Evolutionary conservation across 805 yeast genomes (phyloP), one percentile per base, ranked within the genome.

Genomic region (Zygosaccharomyces pseudorouxii): DNA sequence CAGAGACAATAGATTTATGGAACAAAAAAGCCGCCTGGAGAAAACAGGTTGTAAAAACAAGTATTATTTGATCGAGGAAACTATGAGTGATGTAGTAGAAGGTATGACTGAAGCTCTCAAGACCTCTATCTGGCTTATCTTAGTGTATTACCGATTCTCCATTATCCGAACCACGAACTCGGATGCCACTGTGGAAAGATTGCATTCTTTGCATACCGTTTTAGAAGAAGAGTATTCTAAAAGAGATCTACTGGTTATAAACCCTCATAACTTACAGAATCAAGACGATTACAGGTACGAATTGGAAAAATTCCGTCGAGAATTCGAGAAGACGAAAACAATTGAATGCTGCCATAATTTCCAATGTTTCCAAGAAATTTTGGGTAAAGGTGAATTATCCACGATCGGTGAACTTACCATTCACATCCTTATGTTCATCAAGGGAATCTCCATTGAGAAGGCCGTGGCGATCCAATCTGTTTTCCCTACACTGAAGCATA

Each of bases 1-100:
- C 40, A 76, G 78, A 51, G 99, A 93, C 67, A 96, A 96, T 2
- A 70, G 99, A 43, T 89, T 85, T 59, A 73, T 75, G 47, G 99
- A 93, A 63, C 99, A 93, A 63, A 90, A 92, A 61, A 69, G 75
- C 14, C 75, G 99, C 46, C 71, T 93, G 49, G 75, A 75, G 44
- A 77, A 82, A 63, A 77, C 93, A 0, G 89, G 86, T 0, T 70
- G 90, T 59, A 70, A 71, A 16, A 76, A 86, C 54, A 78, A 84
- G 16, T 82, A 80, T 55, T 93, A 93, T 58, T 62, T 93, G 3
- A 78, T 93, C 12, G 99, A 93, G 63, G 95, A 88, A 51, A 78
- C 77, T 4, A 75, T 77, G 28, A 60, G 74, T 0, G 64, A 69
- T n/a, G 49, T 73, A 1, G 59, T 72, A 0, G 68, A 71, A 9